A percentile compares a stretch with the other conserved stretches of the same genome.
These are phyloP conservation scores for Celoporthe dispersa DNA, from an alignment of 2,329 filamentous ascomycete genomes.

Conservation along the genomic window DNA sequence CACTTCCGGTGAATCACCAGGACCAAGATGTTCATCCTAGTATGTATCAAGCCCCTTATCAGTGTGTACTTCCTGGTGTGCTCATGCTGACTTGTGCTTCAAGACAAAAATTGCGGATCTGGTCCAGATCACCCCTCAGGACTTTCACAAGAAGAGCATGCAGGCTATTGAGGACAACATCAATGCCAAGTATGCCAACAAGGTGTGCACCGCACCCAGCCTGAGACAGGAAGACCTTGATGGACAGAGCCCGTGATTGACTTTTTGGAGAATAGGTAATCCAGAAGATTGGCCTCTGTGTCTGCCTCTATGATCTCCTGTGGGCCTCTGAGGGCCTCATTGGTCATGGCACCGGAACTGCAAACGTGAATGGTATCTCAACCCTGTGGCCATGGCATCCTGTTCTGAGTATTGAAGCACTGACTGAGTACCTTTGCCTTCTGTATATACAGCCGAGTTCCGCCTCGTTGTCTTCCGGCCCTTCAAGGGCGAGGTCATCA, in stretches of 20 bases:
- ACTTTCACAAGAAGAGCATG: constrained; percentile 82
- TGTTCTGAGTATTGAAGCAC: background rate
- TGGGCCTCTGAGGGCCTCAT: constrained; percentile 92
- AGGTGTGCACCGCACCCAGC: constrained; percentile 52
- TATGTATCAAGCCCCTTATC: constrained; percentile 36
- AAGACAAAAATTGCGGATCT: constrained; percentile 80
- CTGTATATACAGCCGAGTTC: constrained; percentile 74
- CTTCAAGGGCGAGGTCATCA: constrained; percentile 91
- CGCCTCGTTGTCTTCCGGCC: constrained; percentile 92
- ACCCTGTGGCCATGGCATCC: too few species aligned
- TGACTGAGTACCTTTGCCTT: constrained; percentile 21
- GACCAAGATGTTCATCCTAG: constrained; percentile 55
- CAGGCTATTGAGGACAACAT: constrained; percentile 92
- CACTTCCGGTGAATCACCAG: background rate
- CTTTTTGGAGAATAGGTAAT: constrained; percentile 62
- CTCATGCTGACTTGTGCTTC: background rate
- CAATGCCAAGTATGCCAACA: constrained; percentile 96
- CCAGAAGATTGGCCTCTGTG: constrained; percentile 90
- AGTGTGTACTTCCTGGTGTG: background rate
- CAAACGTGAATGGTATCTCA: constrained; percentile 83
- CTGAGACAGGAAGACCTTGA: background rate
- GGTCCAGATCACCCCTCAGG: constrained; percentile 86
- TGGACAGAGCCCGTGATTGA: background rate
- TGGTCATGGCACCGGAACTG: constrained; percentile 86
- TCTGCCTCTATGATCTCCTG: constrained; percentile 89